Percentiles rank a stretch among this genome's conserved stretches.
Conservation (phyloP, 1,284 basidiomycete genomes). For the Tylopilus sp. region DNA sequence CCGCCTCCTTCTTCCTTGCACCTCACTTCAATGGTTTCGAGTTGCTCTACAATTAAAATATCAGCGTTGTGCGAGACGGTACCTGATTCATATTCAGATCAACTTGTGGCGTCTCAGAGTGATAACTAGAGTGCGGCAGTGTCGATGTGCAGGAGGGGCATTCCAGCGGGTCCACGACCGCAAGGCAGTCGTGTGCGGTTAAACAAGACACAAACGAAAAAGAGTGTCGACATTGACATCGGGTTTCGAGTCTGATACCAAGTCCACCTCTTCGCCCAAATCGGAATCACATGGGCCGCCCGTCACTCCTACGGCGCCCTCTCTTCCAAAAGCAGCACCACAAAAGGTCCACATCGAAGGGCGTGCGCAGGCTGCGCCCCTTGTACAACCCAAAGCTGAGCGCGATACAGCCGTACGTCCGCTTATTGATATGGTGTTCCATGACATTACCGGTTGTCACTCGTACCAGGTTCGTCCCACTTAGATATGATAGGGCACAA, state of each 20-base stretch:
- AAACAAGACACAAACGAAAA: constrained; percentile 38
- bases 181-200: background rate
- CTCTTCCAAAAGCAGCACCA: constrained; percentile 5
- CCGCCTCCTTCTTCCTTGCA: no score
- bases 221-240: constrained; percentile 26
- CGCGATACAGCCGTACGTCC: constrained; percentile 18
- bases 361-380: background rate
- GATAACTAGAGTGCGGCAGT: no score
- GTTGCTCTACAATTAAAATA: no score
- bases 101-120: no score
- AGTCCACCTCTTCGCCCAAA: constrained; percentile 32
- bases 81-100: no score
- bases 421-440: background rate
- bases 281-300: constrained; percentile 34
- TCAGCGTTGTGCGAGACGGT: no score
- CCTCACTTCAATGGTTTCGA: no score
- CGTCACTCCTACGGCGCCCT: constrained; percentile 3
- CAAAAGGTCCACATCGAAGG: background rate
- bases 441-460: background rate
- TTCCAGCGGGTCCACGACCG: no score
- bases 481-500: constrained; percentile 72
- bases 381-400: background rate
- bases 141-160: no score
- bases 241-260: constrained; percentile 26
- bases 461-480: constrained; percentile 55